phyloP scores from a whole-genome alignment of 371 early-diverging fungal species.

The Haplosporangium sp. region DNA sequence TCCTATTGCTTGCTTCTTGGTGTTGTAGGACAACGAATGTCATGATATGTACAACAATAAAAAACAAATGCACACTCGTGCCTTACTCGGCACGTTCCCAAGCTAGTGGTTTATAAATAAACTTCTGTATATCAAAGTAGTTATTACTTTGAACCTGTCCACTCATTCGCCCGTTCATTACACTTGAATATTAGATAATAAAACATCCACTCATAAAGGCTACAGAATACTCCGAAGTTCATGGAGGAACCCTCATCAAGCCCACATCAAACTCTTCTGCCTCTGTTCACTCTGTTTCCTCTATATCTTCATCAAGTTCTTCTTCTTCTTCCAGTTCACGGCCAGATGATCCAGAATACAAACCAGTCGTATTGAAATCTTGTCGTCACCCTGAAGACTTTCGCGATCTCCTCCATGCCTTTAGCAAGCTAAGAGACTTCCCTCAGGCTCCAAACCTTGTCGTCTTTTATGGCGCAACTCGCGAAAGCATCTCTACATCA shows the following conservation, averaged over 20 bases:
- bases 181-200: constrained; percentile 28
- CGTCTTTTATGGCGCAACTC: constrained; percentile 47
- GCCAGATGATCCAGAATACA: constrained; percentile 28
- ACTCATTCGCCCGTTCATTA: background rate
- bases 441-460: constrained; percentile 42
- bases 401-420: constrained; percentile 46
- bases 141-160: too few species aligned
- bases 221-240: constrained; percentile 51
- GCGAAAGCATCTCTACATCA: constrained; percentile 41
- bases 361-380: constrained; percentile 47
- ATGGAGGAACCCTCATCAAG: constrained; percentile 46
- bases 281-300: constrained; percentile 37
- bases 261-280: constrained; percentile 24
- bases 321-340: constrained; percentile 16
- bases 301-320: constrained; percentile 29
- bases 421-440: constrained; percentile 34
- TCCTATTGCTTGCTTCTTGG: background rate
- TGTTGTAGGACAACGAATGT: background rate
- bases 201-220: constrained; percentile 55
- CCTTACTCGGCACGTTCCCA: background rate
- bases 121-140: background rate
- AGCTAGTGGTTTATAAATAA: background rate
- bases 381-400: constrained; percentile 47
- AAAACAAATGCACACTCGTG: background rate
- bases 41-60: background rate